phyloP scores from a whole-genome alignment of 495 filamentous ascomycete species.

The Thermothielavioides terrestris region DNA sequence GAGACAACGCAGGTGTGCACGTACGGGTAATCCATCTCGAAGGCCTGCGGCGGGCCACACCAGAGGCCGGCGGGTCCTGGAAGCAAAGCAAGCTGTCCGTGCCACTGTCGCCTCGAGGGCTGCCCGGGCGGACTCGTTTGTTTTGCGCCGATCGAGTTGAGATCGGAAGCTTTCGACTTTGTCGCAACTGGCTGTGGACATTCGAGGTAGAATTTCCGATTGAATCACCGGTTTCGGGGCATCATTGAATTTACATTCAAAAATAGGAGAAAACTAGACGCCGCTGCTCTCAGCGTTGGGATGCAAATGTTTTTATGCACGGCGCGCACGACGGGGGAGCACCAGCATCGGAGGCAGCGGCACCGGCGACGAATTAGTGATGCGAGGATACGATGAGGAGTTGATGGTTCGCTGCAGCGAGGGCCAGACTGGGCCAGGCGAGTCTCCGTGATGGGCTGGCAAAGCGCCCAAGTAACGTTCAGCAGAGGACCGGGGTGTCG shows the following conservation, averaged over 20 bases:
- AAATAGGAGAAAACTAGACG: no score
- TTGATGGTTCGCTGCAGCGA: not conserved
- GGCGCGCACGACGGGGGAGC: not conserved
- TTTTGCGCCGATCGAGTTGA: not conserved
- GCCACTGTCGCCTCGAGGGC: not conserved
- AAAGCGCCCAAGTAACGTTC: no score
- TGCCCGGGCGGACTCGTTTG: no score
- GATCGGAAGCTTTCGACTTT: no score
- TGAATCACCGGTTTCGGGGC: no score
- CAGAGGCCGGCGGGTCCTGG: constrained; percentile 28
- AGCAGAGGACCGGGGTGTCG: no score
- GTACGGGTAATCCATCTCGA: constrained; percentile 27
- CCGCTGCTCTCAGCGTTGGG: no score
- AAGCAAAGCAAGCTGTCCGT: constrained; percentile 1
- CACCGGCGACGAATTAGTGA: not conserved
- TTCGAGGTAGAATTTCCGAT: no score
- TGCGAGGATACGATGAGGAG: not conserved
- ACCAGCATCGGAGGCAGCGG: constrained; percentile 5
- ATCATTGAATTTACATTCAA: no score
- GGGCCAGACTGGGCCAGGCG: no score
- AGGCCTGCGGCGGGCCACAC: constrained; percentile 22
- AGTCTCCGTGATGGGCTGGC: no score
- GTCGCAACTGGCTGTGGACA: no score
- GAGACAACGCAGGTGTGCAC: constrained; percentile 8
- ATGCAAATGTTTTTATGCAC: not conserved